Evolutionary conservation across 148 eudicot species (phyloP), one percentile per base, ranked within the genome.

Genomic region (Tetragonia tetragonoides): DNA sequence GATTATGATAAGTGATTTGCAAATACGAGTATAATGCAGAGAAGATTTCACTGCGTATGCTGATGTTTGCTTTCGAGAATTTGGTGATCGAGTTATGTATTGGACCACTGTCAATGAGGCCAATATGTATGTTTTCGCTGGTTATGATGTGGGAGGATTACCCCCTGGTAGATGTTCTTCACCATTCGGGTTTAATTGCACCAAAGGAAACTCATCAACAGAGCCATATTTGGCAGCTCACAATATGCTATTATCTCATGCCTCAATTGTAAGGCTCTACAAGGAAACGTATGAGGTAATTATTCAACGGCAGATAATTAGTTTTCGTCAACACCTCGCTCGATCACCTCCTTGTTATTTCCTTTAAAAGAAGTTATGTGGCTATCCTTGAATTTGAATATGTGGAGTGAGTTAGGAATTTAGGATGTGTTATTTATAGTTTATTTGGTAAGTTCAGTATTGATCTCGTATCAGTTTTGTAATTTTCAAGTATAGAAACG

Each of bases 151-250:
- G 1, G 87, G 89, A 24, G 1, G 51, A 0, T 54, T 37, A 4
- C 85, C 91, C 15, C 91, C 91, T 2, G 46, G 53, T 8, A 83
- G 75, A 7, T 88, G 89, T 67, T 90, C 91, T 42, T 9, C 41
- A 0, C 80, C 80, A 9, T 77, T 82, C 21, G 79, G 85, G 23
- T 2, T 9, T 7, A 57, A 80, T 53, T 86, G 91, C 70, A 34
- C 74, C 28, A 39, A 16, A 23, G 89, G 91, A 23, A 72, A 87
- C 79, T 87, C 89, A 56, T 66, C 85, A 44, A 73, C 63, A 14
- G 91, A 89, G 61, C 88, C 92, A 39, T 91, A 86, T 56, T 54
- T 82, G n/a, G 89, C 64, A 40, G 79, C 75, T 64, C 95, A 91
- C 71, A 81, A 86, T 73, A 51, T 80, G 21, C 42, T 91, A 78